These are phyloP conservation scores for Takashimella koratensis DNA, from an alignment of 1,284 basidiomycete species.

Conservation along the genomic window DNA sequence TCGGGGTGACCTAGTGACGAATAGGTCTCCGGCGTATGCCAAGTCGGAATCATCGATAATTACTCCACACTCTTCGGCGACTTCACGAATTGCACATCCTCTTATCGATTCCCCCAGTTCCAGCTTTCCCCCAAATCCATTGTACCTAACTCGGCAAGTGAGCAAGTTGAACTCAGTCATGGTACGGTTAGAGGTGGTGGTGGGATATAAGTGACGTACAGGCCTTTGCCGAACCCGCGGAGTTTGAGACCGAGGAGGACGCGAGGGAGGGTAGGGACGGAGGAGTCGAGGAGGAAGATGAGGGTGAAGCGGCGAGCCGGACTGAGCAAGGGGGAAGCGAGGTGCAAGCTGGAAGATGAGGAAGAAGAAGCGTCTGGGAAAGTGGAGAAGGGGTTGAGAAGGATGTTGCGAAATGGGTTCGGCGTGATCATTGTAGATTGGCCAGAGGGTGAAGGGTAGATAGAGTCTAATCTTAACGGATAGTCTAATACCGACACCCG, in stretches of 20 bases:
- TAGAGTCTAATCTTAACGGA: too few relatives aligned
- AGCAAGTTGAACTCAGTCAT: neutral
- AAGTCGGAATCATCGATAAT: conserved; percentile 48
- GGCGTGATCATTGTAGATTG: neutral
- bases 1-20: conserved; percentile 16
- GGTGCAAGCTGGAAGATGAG: neutral
- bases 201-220: conserved; percentile 51
- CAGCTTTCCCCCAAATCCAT: conserved; percentile 72
- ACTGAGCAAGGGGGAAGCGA: neutral
- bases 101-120: conserved; percentile 60
- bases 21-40: conserved; percentile 11
- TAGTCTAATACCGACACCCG: too few relatives aligned
- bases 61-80: conserved; percentile 73
- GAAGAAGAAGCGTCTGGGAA: neutral
- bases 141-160: conserved; percentile 53
- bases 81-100: conserved; percentile 62
- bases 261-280: conserved; percentile 7
- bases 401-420: neutral
- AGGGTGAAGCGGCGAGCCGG: conserved; percentile 6
- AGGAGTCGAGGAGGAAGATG: conserved; percentile 52
- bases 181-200: neutral
- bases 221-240: conserved; percentile 61
- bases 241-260: conserved; percentile 68
- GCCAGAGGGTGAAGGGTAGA: neutral
- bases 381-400: neutral